Conservation (phyloP, 1,139 yeast species). For the Suhomyces bokatorum region DNA sequence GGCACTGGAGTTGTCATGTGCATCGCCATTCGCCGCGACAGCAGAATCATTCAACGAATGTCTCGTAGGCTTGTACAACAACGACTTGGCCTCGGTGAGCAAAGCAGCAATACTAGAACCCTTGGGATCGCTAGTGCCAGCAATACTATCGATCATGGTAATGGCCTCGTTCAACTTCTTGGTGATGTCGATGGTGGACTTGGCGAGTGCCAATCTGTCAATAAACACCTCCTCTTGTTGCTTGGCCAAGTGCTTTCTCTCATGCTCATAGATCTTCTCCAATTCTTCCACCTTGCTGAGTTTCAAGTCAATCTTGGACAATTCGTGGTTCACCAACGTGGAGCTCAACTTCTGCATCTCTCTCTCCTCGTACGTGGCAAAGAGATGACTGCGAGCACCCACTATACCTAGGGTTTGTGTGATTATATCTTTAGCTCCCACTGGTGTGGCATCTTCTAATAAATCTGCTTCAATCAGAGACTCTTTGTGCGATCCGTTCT, state of each 20-base stretch:
- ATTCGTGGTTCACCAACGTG: constrained; percentile 66
- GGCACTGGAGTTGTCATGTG: constrained; percentile 9
- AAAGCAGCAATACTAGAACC: constrained; percentile 25
- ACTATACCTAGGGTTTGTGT: constrained; percentile 61
- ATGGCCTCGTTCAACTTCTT: constrained; percentile 49
- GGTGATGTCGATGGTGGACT: constrained; percentile 55
- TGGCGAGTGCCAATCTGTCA: constrained; percentile 73
- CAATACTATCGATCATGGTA: constrained; percentile 29
- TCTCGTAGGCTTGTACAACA: constrained; percentile 52
- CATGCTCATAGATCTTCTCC: constrained; percentile 77
- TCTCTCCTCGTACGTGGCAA: constrained; percentile 81
- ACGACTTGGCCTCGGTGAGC: constrained; percentile 49
- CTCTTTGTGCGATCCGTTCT: constrained; percentile 9
- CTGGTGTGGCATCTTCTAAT: constrained; percentile 11
- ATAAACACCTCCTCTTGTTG: constrained; percentile 82
- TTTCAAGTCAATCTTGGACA: constrained; percentile 76
- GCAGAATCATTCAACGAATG: constrained; percentile 26
- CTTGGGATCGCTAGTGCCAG: constrained; percentile 9
- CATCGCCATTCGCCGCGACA: constrained; percentile 19
- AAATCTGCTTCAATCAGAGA: neutral
- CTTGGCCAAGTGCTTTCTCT: constrained; percentile 68
- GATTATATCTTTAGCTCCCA: constrained; percentile 47
- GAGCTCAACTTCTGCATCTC: constrained; percentile 64
- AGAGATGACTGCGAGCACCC: constrained; percentile 81
- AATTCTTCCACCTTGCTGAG: constrained; percentile 66